A percentile compares a stretch with the other conserved stretches of the same genome.
Evolutionary conservation across 2,329 filamentous ascomycete species (phyloP).

Genomic region (Botryosphaeria dothidea): DNA sequence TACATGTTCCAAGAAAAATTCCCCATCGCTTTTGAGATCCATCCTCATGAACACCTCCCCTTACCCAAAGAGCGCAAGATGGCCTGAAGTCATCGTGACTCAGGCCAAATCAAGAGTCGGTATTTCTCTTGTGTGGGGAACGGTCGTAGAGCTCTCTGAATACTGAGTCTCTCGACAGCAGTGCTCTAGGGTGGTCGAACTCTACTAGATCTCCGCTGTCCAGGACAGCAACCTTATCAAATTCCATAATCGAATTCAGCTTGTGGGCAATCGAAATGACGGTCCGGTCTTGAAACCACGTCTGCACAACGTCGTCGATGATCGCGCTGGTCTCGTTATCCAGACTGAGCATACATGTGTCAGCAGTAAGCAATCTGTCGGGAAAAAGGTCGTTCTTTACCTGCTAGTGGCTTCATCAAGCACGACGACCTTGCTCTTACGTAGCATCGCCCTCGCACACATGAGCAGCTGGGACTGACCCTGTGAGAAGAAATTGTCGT

Average conservation of each 20-base stretch:
- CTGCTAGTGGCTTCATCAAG: constrained; percentile 38
- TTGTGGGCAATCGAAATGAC: constrained; percentile 61
- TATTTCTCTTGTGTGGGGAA: background rate
- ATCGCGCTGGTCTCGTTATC: constrained; percentile 59
- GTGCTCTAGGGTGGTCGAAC: constrained; percentile 32
- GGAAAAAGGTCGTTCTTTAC: constrained; percentile 24
- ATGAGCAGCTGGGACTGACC: constrained; percentile 67
- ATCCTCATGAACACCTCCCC: background rate
- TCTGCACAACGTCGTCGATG: constrained; percentile 59
- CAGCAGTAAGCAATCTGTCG: background rate
- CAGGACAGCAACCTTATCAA: constrained; percentile 55
- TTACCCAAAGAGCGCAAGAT: background rate
- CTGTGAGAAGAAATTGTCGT: constrained; percentile 22
- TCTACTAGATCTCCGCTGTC: constrained; percentile 52
- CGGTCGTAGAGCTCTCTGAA: background rate
- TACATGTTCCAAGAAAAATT: background rate
- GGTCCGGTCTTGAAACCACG: constrained; percentile 57
- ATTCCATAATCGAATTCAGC: constrained; percentile 57
- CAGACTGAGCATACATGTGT: constrained; percentile 43
- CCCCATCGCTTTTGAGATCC: background rate
- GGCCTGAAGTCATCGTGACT: background rate
- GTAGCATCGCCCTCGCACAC: constrained; percentile 60
- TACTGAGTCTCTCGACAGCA: constrained; percentile 22
- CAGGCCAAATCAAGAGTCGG: background rate
- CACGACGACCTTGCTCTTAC: constrained; percentile 30